A percentile compares a stretch with the other conserved stretches of the same genome.
These are phyloP conservation scores for Nelumbo lutea DNA, from an alignment of 164 flowering plant species.

Conservation along the genomic window DNA sequence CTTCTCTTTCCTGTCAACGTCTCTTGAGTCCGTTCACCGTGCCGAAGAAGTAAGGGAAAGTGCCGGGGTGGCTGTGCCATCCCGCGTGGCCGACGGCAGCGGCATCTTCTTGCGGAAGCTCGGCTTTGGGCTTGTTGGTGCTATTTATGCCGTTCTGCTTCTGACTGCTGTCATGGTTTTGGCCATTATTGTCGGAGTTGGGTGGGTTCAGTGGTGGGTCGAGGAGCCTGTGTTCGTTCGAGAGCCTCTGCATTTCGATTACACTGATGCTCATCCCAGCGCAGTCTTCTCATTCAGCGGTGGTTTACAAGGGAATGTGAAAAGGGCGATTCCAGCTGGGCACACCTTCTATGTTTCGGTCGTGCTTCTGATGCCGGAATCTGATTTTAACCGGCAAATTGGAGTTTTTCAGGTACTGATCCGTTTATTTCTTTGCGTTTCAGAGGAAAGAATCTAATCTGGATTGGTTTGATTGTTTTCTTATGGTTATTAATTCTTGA, in stretches of 20 bases:
- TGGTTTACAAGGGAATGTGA: constrained; percentile 6
- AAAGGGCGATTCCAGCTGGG: constrained; percentile 49
- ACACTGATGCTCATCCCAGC: constrained; percentile 46
- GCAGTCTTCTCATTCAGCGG: constrained; percentile 36
- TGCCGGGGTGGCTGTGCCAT: constrained; percentile 23
- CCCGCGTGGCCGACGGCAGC: constrained; percentile 23
- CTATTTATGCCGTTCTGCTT: constrained; percentile 37
- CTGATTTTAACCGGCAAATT: constrained; percentile 55
- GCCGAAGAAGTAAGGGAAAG: constrained; percentile 21
- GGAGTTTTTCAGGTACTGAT: constrained; percentile 73
- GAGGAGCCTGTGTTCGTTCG: constrained; percentile 58
- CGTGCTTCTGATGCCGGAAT: constrained; percentile 70
- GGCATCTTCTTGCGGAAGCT: constrained; percentile 29
- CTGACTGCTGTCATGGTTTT: constrained; percentile 32
- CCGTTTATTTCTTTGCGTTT: no score
- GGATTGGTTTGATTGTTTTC: no score
- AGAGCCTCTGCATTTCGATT: constrained; percentile 57
- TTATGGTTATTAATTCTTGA: no score
- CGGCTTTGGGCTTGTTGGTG: constrained; percentile 45
- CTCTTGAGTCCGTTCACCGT: constrained; percentile 27
- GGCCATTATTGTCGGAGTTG: constrained; percentile 46
- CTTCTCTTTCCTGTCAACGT: constrained; percentile 18
- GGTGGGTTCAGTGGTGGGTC: constrained; percentile 47
- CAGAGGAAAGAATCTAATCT: no score
- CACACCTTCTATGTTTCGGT: constrained; percentile 57